Conservation (phyloP, 352 stramenopile genomes). For the Halophytophthora polymorphica region DNA sequence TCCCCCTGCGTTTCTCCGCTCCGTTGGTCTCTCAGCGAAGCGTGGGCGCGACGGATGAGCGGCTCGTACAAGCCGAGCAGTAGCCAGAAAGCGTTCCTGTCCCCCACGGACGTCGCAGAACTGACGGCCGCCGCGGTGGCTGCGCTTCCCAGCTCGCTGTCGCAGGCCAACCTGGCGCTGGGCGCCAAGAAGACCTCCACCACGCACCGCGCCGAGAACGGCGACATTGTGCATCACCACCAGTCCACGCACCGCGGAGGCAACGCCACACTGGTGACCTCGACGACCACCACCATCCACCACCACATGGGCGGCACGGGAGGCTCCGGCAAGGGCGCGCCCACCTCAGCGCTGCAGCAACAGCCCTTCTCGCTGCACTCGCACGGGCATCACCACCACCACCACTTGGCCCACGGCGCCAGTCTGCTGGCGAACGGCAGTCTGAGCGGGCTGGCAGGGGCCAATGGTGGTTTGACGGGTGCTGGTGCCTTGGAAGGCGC, state of each 20-base stretch:
- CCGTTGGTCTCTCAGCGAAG: background rate
- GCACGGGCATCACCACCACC: constrained; percentile 48
- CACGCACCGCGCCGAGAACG: constrained; percentile 67
- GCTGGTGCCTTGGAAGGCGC: constrained; percentile 32
- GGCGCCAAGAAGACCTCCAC: constrained; percentile 41
- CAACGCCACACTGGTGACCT: constrained; percentile 73
- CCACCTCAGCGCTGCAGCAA: constrained; percentile 26
- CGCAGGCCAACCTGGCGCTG: constrained; percentile 43
- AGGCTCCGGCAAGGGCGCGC: constrained; percentile 21
- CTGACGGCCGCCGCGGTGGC: constrained; percentile 71
- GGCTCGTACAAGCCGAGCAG: constrained; percentile 38
- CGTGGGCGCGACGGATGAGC: constrained; percentile 33
- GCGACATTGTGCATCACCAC: constrained; percentile 75
- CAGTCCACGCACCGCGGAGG: constrained; percentile 68
- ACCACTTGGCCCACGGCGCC: constrained; percentile 42
- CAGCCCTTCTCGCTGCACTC: constrained; percentile 54
- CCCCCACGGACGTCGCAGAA: constrained; percentile 70
- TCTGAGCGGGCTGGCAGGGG: constrained; percentile 27
- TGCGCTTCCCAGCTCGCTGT: constrained; percentile 59
- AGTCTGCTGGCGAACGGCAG: constrained; percentile 46
- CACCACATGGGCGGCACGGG: constrained; percentile 36
- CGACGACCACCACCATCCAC: constrained; percentile 77
- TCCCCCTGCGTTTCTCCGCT: constrained; percentile 1
- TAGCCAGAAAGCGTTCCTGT: constrained; percentile 65
- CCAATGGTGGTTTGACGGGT: constrained; percentile 16